A percentile compares a stretch with the other conserved stretches of the same genome.
phyloP scores from a whole-genome alignment of 805 yeast genomes.

The Grigorovia jiainica region DNA sequence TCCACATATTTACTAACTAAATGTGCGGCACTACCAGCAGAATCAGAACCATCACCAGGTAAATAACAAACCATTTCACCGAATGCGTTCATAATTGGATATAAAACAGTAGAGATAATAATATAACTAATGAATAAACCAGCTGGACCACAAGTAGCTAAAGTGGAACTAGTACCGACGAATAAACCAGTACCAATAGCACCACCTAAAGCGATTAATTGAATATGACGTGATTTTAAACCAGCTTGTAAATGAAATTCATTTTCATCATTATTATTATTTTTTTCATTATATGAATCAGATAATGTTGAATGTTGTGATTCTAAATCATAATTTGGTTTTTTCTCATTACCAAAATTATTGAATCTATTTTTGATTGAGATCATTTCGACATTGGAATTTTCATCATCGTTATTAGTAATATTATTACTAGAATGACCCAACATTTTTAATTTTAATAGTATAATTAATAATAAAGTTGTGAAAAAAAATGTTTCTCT shows the following conservation, averaged over 20 bases:
- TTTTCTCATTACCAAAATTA: neutral
- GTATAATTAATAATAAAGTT: no score
- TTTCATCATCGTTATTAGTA: neutral
- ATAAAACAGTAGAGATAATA: conserved; percentile 54
- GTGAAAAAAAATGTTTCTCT: neutral
- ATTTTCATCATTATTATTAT: neutral
- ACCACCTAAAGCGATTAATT: conserved; percentile 77
- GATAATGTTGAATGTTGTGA: neutral
- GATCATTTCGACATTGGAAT: neutral
- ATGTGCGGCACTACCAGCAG: conserved; percentile 47
- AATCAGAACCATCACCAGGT: conserved; percentile 40
- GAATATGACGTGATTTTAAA: conserved; percentile 45
- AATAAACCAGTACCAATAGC: conserved; percentile 78
- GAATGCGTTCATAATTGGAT: conserved; percentile 52
- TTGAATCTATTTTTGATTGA: neutral
- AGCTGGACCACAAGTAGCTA: conserved; percentile 67
- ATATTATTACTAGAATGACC: neutral
- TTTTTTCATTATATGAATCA: neutral
- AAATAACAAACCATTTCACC: conserved; percentile 61
- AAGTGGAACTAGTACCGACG: conserved; percentile 59
- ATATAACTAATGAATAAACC: conserved; percentile 52
- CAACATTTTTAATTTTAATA: neutral
- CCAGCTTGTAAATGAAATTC: conserved; percentile 15
- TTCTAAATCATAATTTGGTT: neutral
- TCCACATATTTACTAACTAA: conserved; percentile 52